Conservation (phyloP, 2,329 filamentous ascomycete species). For the Claviceps sp. region DNA sequence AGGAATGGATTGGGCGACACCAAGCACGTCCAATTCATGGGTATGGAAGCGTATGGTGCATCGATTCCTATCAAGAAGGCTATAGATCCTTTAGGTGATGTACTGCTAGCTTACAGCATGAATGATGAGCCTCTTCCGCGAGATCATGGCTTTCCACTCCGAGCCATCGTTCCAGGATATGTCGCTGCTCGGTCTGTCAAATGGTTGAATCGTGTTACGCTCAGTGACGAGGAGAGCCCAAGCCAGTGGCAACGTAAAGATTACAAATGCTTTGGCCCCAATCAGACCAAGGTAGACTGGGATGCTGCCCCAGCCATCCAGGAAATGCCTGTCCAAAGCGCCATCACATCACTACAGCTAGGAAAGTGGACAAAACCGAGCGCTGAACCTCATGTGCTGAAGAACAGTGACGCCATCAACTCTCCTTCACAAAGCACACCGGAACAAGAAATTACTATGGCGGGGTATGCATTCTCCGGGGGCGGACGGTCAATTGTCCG, state of each 20-base stretch:
- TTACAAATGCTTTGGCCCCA: slow-evolving; percentile 57
- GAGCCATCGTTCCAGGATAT: slow-evolving; percentile 49
- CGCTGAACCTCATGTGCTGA: not conserved
- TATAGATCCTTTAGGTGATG: slow-evolving; percentile 47
- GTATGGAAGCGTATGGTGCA: slow-evolving; percentile 46
- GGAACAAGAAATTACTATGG: slow-evolving; percentile 25
- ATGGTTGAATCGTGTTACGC: slow-evolving; percentile 50
- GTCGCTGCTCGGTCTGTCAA: slow-evolving; percentile 57
- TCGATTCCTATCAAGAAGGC: slow-evolving; percentile 47
- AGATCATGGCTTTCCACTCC: slow-evolving; percentile 53
- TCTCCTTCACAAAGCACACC: slow-evolving; percentile 2
- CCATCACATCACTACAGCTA: slow-evolving; percentile 41
- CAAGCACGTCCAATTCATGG: slow-evolving; percentile 44
- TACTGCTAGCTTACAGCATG: slow-evolving; percentile 55
- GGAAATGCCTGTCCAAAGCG: slow-evolving; percentile 54
- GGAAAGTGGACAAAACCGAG: slow-evolving; percentile 20
- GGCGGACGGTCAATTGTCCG: slow-evolving; percentile 52
- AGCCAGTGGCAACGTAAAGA: slow-evolving; percentile 54
- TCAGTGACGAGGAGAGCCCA: slow-evolving; percentile 52
- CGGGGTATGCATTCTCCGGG: slow-evolving; percentile 56
- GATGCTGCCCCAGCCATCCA: slow-evolving; percentile 50
- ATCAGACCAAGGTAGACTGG: slow-evolving; percentile 47
- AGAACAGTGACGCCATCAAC: not conserved
- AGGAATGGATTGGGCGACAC: slow-evolving; percentile 22
- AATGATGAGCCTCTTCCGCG: slow-evolving; percentile 48